phyloP scores from a whole-genome alignment of 2,329 filamentous ascomycete genomes.

The Aspergillus tanneri region DNA sequence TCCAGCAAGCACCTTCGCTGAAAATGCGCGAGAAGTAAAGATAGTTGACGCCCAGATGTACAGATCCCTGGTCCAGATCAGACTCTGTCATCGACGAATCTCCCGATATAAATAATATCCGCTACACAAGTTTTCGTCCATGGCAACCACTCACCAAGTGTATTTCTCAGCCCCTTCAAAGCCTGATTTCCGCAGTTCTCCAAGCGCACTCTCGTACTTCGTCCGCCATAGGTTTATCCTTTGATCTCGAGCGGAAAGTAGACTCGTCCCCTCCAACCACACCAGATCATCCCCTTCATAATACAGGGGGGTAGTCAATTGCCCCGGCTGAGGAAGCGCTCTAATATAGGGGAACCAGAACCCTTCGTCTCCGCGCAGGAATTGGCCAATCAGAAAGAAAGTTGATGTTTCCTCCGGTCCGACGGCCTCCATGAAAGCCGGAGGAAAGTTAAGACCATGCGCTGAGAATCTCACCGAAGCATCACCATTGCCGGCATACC shows the following conservation, averaged over 20 bases:
- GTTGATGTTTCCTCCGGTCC: conserved; percentile 62
- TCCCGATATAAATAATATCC: no score
- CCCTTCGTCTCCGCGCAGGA: conserved; percentile 57
- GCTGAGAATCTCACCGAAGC: conserved; percentile 28
- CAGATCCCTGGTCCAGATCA: conserved; percentile 36
- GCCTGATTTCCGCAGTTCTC: conserved; percentile 31
- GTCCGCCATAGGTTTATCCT: conserved; percentile 36
- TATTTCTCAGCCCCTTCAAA: conserved; percentile 35
- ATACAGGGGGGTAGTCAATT: conserved; percentile 62
- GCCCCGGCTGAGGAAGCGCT: conserved; percentile 62
- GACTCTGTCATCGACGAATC: neutral
- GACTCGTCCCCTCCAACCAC: conserved; percentile 43
- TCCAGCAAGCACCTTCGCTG: conserved; percentile 43
- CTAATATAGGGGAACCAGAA: conserved; percentile 69
- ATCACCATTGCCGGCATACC: conserved; percentile 17
- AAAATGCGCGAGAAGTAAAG: conserved; percentile 46
- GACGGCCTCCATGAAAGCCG: conserved; percentile 50
- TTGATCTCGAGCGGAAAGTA: conserved; percentile 35
- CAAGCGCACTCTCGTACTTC: conserved; percentile 38
- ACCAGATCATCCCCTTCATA: conserved; percentile 63
- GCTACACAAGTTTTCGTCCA: neutral
- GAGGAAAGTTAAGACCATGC: conserved; percentile 47
- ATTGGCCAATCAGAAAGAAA: conserved; percentile 69
- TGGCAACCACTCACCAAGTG: conserved; percentile 36
- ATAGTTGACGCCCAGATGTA: conserved; percentile 49